A percentile compares a stretch with the other conserved stretches of the same genome.
Conservation (phyloP, 2,329 filamentous ascomycete genomes). For the Aspergillus awamori region DNA sequence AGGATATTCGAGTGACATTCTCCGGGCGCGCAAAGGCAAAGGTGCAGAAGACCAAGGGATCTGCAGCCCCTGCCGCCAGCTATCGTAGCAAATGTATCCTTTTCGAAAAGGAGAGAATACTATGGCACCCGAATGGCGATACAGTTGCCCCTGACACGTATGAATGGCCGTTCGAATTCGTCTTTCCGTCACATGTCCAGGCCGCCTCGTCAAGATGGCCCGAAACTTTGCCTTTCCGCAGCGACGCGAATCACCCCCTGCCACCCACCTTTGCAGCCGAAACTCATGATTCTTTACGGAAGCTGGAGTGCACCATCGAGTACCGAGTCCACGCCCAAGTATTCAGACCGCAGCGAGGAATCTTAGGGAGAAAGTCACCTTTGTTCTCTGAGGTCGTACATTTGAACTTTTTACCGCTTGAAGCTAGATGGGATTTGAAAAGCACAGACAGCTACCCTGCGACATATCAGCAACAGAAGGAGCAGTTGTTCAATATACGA, state of each 20-base stretch:
- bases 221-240: conserved; percentile 12
- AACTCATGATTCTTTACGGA: conserved; percentile 7
- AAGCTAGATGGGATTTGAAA: conserved; percentile 2
- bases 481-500: conserved; percentile 14
- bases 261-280: conserved; percentile 16
- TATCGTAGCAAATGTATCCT: conserved; percentile 22
- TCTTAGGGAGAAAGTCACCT: conserved; percentile 8
- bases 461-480: conserved; percentile 7
- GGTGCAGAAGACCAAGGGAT: conserved; percentile 20
- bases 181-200: conserved; percentile 10
- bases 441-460: neutral
- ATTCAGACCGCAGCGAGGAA: conserved; percentile 7
- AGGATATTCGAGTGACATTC: conserved; percentile 18
- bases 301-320: conserved; percentile 11
- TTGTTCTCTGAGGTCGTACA: conserved; percentile 9
- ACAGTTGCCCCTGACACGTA: conserved; percentile 10
- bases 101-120: conserved; percentile 18
- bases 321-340: conserved; percentile 17
- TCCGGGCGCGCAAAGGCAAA: conserved; percentile 19
- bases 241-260: conserved; percentile 15
- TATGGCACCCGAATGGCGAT: conserved; percentile 5
- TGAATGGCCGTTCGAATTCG: conserved; percentile 20
- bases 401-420: conserved; percentile 5
- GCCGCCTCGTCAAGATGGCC: conserved; percentile 11
- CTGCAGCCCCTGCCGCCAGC: conserved; percentile 13